Base-by-base conservation (phyloP, 2,329 filamentous ascomycete genomes). In the Penicillium decumbens region DNA sequence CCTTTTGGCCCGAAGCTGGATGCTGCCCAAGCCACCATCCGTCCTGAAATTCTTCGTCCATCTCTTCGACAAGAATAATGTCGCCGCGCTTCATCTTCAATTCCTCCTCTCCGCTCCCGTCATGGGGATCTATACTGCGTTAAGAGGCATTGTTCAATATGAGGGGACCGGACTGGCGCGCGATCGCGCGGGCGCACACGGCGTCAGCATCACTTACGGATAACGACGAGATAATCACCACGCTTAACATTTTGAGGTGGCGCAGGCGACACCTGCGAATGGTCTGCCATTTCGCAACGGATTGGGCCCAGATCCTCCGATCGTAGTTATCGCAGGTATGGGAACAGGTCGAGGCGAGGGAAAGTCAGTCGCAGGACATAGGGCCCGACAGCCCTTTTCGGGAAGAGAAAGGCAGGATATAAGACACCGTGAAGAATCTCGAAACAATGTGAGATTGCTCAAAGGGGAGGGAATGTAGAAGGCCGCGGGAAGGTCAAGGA, bases 71-170 rank as follows among this genome's bases (percentile, higher is more conserved):
- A 67, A 83, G 77, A 57, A 85, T 79, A 59, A 79, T 78, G 61
- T 84, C 81, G 41, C 80, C 91, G 65, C 95, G 95, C 47, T 82
- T 77, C 58, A 98, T 78, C 61, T 83, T 95, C 65, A 98, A 79
- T 77, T 98, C 93, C 73, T 98, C 93, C 50, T 88, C 87, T 70
- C 90, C 95, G 59, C 93, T 84, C 50, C 92, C 91, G 60, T 84
- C 77, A 70, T 98, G 97, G 72, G 96, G 90, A 73, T 98, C 89
- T 95, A 58, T n/a, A 39, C 43, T 49, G 40, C 42, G 45, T 49
- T 50, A 51, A 51, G 40, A 42, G 47, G 46, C 55, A 53, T 49
- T 46, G 37, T 44, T 46, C 45, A 28, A 33, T 38, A 13, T 32
- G 30, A 28, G 49, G 44, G 35, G 42, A 42, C 35, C 40, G 47